These are phyloP conservation scores for Corchorus olitorius DNA, from an alignment of 345 rosid genomes.

Conservation along the genomic window DNA sequence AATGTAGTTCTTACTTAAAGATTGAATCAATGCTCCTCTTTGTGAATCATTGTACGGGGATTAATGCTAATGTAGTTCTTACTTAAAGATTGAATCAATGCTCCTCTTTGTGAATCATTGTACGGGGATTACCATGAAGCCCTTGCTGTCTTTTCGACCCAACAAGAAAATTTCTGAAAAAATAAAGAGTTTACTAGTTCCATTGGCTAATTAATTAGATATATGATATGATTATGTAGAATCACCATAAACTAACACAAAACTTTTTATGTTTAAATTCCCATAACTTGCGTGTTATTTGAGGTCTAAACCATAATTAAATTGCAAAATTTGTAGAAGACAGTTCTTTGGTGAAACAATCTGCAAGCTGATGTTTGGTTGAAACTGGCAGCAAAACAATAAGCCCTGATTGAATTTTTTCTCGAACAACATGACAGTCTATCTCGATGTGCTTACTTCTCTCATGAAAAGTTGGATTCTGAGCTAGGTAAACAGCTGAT, in stretches of 20 bases:
- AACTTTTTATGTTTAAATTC: background rate
- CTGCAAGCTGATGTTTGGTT: too few species aligned
- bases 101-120: too few species aligned
- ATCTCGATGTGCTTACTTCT: too few species aligned
- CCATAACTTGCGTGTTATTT: background rate
- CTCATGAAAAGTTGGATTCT: too few species aligned
- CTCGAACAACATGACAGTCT: too few species aligned
- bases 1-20: background rate
- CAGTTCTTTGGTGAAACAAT: too few species aligned
- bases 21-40: background rate
- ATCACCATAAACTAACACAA: too few species aligned
- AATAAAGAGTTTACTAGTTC: background rate
- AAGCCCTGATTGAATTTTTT: too few species aligned
- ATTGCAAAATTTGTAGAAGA: too few species aligned
- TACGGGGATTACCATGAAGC: background rate
- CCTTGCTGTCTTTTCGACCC: background rate
- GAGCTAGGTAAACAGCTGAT: too few species aligned
- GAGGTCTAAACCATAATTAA: background rate
- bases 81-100: conserved; percentile 1
- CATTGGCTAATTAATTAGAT: too few species aligned
- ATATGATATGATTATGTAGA: background rate
- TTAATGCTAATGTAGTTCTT: background rate
- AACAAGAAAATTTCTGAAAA: background rate
- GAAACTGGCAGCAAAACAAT: too few species aligned
- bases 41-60: background rate